A percentile compares a stretch with the other conserved stretches of the same genome.
Evolutionary conservation across 192 early-diverging fungal genomes (phyloP).

Genomic region (Backusella tarrabulga): DNA sequence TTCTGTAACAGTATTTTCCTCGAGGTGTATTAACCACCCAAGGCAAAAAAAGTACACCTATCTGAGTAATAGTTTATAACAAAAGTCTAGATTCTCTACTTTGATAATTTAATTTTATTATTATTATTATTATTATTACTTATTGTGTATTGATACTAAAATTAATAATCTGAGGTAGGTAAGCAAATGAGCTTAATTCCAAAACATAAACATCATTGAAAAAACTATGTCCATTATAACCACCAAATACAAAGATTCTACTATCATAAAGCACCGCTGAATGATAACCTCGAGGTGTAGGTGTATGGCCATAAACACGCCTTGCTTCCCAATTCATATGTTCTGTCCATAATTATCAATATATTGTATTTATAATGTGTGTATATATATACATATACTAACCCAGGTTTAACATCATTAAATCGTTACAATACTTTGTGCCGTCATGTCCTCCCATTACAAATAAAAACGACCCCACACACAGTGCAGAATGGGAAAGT

Average conservation of each 20-base stretch:
- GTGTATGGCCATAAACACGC: conserved; percentile 61
- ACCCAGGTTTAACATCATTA: conserved; percentile 78
- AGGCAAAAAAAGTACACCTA: too few species aligned
- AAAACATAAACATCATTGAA: conserved; percentile 81
- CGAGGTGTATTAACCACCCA: too few species aligned
- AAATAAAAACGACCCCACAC: conserved; percentile 85
- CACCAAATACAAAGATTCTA: conserved; percentile 78
- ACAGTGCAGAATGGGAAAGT: conserved; percentile 77
- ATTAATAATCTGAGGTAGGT: conserved; percentile 82
- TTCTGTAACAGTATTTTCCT: too few species aligned
- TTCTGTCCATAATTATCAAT: conserved; percentile 31
- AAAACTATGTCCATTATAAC: conserved; percentile 79
- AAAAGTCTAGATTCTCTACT: too few species aligned
- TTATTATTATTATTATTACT: background rate
- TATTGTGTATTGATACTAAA: conserved; percentile 42
- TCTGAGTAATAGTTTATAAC: too few species aligned
- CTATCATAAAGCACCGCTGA: conserved; percentile 73
- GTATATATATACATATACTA: background rate
- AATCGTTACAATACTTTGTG: conserved; percentile 69
- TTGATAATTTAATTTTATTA: background rate
- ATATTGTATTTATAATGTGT: background rate
- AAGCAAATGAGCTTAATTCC: conserved; percentile 80
- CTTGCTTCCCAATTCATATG: conserved; percentile 82
- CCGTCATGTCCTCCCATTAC: conserved; percentile 89
- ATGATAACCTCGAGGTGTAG: conserved; percentile 78